phyloP scores from a whole-genome alignment of 352 stramenopile genomes.

The Pythium insidiosum region DNA sequence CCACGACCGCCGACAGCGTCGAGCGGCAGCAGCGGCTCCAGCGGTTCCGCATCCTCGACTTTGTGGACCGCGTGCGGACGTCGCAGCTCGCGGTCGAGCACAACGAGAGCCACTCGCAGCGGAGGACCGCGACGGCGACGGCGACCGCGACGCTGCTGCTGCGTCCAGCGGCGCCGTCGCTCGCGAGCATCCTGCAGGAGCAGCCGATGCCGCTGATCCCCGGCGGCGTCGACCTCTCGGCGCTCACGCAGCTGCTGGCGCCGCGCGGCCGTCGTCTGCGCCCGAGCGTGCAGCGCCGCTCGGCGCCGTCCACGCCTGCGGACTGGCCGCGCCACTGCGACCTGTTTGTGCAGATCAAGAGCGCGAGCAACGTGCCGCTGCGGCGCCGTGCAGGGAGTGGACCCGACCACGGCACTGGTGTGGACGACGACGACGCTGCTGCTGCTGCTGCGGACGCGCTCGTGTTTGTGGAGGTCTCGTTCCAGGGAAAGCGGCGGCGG shows the following conservation, averaged over 20 bases:
- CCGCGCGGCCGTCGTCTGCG: conserved; percentile 38
- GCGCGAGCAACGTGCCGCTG: conserved; percentile 65
- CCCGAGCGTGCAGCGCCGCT: conserved; percentile 23
- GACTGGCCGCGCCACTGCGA: conserved; percentile 60
- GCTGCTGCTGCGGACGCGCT: too few relatives aligned
- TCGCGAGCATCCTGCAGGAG: conserved; percentile 80
- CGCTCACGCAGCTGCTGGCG: conserved; percentile 44
- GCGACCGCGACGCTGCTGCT: background rate
- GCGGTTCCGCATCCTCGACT: conserved; percentile 52
- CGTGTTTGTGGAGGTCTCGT: conserved; percentile 76
- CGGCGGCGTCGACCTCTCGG: conserved; percentile 50
- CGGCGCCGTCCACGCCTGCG: conserved; percentile 15
- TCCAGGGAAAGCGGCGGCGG: conserved; percentile 68
- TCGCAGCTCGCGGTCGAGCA: conserved; percentile 15
- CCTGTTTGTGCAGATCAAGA: conserved; percentile 81
- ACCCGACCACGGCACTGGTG: conserved; percentile 4
- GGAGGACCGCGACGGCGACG: conserved; percentile 1
- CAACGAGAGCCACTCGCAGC: too few relatives aligned
- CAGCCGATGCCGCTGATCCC: conserved; percentile 73
- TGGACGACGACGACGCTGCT: too few relatives aligned
- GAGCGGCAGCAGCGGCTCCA: conserved; percentile 35
- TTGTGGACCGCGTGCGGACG: conserved; percentile 43
- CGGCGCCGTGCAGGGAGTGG: conserved; percentile 14
- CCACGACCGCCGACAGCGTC: conserved; percentile 30
- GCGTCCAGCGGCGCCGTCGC: conserved; percentile 15